phyloP scores from a whole-genome alignment of 495 filamentous ascomycete genomes.

The Delitschia confertaspora region DNA sequence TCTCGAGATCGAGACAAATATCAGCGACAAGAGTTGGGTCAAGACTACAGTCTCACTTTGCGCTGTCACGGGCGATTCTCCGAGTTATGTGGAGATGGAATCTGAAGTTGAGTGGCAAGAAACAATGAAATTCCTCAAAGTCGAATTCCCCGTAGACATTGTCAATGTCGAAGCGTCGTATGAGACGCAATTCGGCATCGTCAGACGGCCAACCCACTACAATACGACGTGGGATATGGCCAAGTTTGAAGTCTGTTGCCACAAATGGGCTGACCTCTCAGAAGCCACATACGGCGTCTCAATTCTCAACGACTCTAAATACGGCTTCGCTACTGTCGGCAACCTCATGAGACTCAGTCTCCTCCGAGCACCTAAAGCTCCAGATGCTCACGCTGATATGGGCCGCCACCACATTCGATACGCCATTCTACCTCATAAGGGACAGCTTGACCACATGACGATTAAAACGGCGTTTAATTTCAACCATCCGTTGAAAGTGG shows the following conservation, averaged over 20 bases:
- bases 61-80: conserved; percentile 53
- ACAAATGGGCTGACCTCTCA: conserved; percentile 94
- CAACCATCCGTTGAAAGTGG: conserved; percentile 60
- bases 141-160: conserved; percentile 93
- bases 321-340: conserved; percentile 89
- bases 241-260: conserved; percentile 97
- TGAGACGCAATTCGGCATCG: conserved; percentile 87
- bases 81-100: conserved; percentile 65
- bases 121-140: conserved; percentile 95
- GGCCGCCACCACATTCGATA: conserved; percentile 81
- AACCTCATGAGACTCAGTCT: conserved; percentile 86
- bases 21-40: conserved; percentile 79
- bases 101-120: conserved; percentile 89
- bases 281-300: conserved; percentile 88
- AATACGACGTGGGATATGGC: conserved; percentile 99
- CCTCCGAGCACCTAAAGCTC: conserved; percentile 87
- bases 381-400: conserved; percentile 96
- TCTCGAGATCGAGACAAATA: conserved; percentile 70
- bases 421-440: conserved; percentile 80
- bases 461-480: conserved; percentile 82
- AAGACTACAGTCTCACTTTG: conserved; percentile 77
- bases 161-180: conserved; percentile 90
- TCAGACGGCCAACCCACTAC: conserved; percentile 85
- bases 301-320: conserved; percentile 92
- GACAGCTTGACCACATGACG: conserved; percentile 58